Base-by-base conservation (phyloP, 345 rosid species). In the Bruguiera parviflora region DNA sequence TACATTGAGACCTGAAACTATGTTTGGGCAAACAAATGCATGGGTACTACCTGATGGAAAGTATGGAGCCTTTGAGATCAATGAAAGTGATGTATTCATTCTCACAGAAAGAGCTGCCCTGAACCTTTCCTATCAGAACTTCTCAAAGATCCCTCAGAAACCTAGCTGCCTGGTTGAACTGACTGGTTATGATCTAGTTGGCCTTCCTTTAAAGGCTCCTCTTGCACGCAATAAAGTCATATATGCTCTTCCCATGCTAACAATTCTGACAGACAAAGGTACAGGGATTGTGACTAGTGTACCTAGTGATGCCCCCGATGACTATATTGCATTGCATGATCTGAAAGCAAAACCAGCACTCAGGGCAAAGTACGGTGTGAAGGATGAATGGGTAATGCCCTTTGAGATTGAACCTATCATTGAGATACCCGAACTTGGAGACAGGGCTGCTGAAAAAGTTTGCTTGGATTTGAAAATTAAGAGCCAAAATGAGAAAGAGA, bases 221-320 rank as follows among this genome's bases (percentile, higher is more conserved):
- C 92, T 94, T 35, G 79, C 91, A 21, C 77, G 80, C 61, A 87
- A 83, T 63, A 76, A 91, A 68, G 79, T 87, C 77, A 94, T 94
- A 49, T 82, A 94, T 75, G 95, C 92, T 72, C 92, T 94, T 72
- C 98, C 98, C 18, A 89, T 94, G 98, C 66, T 91, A 81, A 89
- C 90, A 43, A 89, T 94, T 81, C 88, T 94, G 57, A 91, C 86
- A 21, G 96, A 91, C 81, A 91, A 94, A 78, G 98, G 98, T 65
- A 94, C 98, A 0, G 97, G 98, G 67, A 89, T 94, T 6, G 97
- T 94, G 65, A 94, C 97, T 58, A 84, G 97, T 75, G 98, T 94
- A 47, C 97, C 98, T 74, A 94, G 97, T 76, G 98, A 94, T 80
- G 86, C 98, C 53, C 98, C 98, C 21, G 97, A 94, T 77, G 97